These are phyloP conservation scores for Quercus agrifolia DNA, from an alignment of 306 rosid species.

Conservation along the genomic window DNA sequence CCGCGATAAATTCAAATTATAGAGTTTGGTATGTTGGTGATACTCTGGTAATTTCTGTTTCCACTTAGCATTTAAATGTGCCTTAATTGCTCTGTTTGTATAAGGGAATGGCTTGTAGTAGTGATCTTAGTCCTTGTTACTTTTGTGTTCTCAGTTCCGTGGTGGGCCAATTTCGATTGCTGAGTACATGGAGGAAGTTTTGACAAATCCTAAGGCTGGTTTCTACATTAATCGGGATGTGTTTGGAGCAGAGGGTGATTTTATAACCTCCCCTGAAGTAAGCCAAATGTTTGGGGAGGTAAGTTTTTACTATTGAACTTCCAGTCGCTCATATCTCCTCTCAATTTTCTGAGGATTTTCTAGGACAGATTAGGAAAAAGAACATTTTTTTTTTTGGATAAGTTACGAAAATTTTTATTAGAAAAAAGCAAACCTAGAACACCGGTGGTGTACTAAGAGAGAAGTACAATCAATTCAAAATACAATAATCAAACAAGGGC, in stretches of 20 bases:
- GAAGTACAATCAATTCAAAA: too few species aligned
- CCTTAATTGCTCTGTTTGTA: neutral
- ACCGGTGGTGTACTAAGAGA: too few species aligned
- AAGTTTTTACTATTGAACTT: conserved; percentile 3
- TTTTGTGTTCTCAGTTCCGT: conserved; percentile 64
- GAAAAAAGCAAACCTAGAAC: too few species aligned
- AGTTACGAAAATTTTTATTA: too few species aligned
- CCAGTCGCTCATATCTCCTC: neutral
- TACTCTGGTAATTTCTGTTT: neutral
- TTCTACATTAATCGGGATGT: conserved; percentile 93
- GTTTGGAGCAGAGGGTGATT: conserved; percentile 91
- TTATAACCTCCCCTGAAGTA: conserved; percentile 95
- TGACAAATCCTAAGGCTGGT: conserved; percentile 93
- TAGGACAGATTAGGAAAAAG: neutral
- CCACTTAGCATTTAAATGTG: neutral
- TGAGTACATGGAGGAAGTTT: conserved; percentile 94
- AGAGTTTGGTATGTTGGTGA: too few species aligned
- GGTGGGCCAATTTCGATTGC: conserved; percentile 97
- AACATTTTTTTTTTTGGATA: too few species aligned
- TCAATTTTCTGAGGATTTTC: neutral
- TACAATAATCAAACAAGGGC: too few species aligned
- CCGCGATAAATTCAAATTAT: too few species aligned
- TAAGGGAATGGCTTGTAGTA: neutral
- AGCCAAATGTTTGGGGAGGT: conserved; percentile 99
- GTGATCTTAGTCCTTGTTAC: neutral